These are phyloP conservation scores for Populus pruinosa DNA, from an alignment of 345 rosid species.

Conservation along the genomic window DNA sequence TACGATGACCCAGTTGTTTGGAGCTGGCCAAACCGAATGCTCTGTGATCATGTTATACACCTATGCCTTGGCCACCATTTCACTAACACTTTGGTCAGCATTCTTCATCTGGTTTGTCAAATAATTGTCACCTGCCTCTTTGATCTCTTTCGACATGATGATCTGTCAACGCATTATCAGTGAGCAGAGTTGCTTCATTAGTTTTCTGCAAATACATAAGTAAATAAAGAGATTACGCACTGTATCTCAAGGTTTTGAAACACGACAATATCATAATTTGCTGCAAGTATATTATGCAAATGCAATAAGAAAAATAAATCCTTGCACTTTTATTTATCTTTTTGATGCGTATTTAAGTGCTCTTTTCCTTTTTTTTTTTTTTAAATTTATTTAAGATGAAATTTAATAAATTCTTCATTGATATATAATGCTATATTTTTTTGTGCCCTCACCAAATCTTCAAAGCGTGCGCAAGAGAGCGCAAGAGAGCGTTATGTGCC, in stretches of 20 bases:
- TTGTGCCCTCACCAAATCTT: too few relatives aligned
- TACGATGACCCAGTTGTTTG: constrained; percentile 37
- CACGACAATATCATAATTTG: too few relatives aligned
- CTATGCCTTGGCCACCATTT: constrained; percentile 23
- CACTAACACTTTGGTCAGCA: constrained; percentile 41
- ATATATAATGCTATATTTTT: too few relatives aligned
- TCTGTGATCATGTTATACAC: constrained; percentile 41
- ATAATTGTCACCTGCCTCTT: neutral
- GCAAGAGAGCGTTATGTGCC: too few relatives aligned
- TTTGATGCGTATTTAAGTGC: too few relatives aligned
- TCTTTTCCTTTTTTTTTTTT: too few relatives aligned
- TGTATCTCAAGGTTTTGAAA: neutral
- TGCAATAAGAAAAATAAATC: too few relatives aligned
- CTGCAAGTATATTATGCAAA: too few relatives aligned
- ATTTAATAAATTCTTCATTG: too few relatives aligned
- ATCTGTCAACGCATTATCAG: neutral
- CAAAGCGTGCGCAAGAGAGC: too few relatives aligned
- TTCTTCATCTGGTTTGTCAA: constrained; percentile 37
- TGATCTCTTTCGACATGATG: neutral
- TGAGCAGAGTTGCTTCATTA: neutral
- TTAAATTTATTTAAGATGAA: too few relatives aligned
- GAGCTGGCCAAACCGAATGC: constrained; percentile 35
- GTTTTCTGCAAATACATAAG: neutral
- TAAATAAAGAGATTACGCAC: neutral
- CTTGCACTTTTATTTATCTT: too few relatives aligned